Percentiles rank a stretch among this genome's conserved stretches.
Conservation (phyloP, 1,284 basidiomycete species). For the Cronartium quercuum region DNA sequence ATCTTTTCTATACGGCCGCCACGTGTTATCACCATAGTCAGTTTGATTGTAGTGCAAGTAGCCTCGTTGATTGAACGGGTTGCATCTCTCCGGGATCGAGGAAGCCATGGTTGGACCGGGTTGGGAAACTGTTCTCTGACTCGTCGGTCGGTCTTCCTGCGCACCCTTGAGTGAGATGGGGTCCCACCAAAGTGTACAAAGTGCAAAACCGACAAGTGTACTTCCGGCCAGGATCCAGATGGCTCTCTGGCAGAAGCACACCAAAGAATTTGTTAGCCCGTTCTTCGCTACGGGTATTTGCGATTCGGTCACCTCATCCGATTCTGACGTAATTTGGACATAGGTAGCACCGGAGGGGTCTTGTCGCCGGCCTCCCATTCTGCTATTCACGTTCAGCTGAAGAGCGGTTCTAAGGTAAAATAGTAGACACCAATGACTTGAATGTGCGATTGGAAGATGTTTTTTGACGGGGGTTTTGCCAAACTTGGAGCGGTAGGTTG, state of each 20-base stretch:
- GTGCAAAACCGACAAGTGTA: conserved; percentile 22
- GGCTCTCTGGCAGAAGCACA: conserved; percentile 1
- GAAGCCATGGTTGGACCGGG: background rate
- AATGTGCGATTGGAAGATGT: background rate
- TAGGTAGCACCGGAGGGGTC: conserved; percentile 5
- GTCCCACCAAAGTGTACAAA: conserved; percentile 32
- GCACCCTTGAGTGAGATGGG: background rate
- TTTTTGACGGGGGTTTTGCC: too few relatives aligned
- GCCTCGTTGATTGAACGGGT: conserved; percentile 4
- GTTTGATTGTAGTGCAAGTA: conserved; percentile 7
- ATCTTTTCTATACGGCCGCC: background rate
- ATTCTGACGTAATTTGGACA: background rate
- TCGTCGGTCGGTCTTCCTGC: background rate
- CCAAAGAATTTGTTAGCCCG: background rate
- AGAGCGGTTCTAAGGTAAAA: background rate
- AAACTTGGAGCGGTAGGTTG: too few relatives aligned
- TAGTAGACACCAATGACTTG: background rate
- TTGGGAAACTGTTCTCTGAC: too few relatives aligned
- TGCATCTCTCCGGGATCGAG: background rate
- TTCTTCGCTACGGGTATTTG: background rate
- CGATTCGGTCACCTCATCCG: background rate
- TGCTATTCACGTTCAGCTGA: background rate
- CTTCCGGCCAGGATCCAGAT: conserved; percentile 25
- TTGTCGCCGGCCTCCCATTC: background rate
- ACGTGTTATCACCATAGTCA: conserved; percentile 12